These are phyloP conservation scores for Leptomonas seymouri DNA, from an alignment of 208 protist species.

Conservation along the genomic window DNA sequence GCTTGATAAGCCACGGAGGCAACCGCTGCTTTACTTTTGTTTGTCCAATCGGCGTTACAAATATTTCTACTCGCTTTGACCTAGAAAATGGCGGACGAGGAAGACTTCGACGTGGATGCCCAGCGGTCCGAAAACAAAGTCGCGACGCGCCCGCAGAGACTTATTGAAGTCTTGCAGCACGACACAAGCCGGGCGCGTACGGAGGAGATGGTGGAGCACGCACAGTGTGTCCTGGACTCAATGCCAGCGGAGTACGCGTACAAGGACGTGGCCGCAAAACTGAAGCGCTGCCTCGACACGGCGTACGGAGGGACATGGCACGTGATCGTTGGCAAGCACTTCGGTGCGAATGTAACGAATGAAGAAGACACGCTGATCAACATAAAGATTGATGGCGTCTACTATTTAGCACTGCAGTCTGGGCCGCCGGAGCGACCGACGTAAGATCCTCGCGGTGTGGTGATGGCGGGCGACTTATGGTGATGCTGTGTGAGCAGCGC, in stretches of 20 bases:
- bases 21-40: too few species aligned
- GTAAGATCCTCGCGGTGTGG: constrained; percentile 1
- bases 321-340: constrained; percentile 82
- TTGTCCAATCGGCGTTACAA: too few species aligned
- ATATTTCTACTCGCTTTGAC: too few species aligned
- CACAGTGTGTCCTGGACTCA: constrained; percentile 56
- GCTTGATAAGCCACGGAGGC: too few species aligned
- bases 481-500: not conserved
- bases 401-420: constrained; percentile 76
- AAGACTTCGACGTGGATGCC: constrained; percentile 50
- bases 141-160: constrained; percentile 35
- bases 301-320: constrained; percentile 82
- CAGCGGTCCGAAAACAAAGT: constrained; percentile 29
- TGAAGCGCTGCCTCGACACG: constrained; percentile 78
- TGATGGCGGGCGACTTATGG: not conserved
- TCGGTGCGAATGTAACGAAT: constrained; percentile 87
- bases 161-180: constrained; percentile 52
- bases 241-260: constrained; percentile 49
- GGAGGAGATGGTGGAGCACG: constrained; percentile 72
- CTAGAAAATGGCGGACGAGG: constrained; percentile 58
- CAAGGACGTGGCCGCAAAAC: constrained; percentile 70
- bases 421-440: constrained; percentile 76
- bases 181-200: constrained; percentile 62
- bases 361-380: constrained; percentile 85
- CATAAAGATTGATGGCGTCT: constrained; percentile 77